Evolutionary conservation across 305 asterid genomes (phyloP).

Genomic region (Nicotiana rustica): DNA sequence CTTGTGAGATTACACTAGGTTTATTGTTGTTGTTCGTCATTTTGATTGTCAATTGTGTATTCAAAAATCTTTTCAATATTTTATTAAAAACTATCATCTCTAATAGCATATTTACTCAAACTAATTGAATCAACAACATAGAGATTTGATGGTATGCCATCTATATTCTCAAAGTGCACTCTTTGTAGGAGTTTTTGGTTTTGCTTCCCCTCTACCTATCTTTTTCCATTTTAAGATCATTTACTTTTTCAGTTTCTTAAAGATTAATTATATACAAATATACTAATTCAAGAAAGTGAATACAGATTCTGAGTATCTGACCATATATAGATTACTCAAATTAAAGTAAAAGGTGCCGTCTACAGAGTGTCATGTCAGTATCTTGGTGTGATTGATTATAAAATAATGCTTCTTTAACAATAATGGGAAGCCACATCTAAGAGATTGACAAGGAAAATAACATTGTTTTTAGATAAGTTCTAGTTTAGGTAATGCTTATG

Average conservation of each 20-base stretch:
- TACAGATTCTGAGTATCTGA: background rate
- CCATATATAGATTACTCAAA: background rate
- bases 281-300: background rate
- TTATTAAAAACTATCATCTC: background rate
- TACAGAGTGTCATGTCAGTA: background rate
- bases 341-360: background rate
- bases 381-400: conserved; percentile 1
- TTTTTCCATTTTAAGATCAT: background rate
- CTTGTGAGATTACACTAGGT: too few species aligned
- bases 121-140: background rate
- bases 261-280: background rate
- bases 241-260: background rate
- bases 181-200: too few species aligned
- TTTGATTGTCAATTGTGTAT: background rate
- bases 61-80: background rate
- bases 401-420: background rate
- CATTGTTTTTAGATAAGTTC: background rate
- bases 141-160: too few species aligned
- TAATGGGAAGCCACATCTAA: conserved; percentile 31
- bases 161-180: too few species aligned
- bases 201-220: background rate
- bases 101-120: conserved; percentile 8
- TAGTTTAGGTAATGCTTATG: conserved; percentile 30
- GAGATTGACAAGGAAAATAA: background rate
- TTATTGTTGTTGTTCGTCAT: too few species aligned